Percentiles rank a stretch among this genome's conserved stretches.
These are phyloP conservation scores for Lentinula boryana DNA, from an alignment of 768 basidiomycete genomes.

Conservation along the genomic window DNA sequence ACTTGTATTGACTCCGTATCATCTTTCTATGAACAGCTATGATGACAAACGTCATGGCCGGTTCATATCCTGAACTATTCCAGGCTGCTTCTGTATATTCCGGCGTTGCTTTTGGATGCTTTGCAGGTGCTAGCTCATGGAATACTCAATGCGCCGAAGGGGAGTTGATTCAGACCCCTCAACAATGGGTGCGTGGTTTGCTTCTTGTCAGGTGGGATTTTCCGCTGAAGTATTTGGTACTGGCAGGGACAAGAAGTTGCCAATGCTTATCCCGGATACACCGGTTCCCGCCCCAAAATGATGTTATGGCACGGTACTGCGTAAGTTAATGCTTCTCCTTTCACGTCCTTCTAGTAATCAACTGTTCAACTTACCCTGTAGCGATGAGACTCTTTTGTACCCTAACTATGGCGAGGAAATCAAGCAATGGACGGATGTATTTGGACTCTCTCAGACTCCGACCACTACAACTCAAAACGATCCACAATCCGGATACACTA, in stretches of 20 bases:
- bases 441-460: slow-evolving; percentile 37
- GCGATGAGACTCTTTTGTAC: slow-evolving; percentile 43
- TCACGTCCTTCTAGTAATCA: background rate
- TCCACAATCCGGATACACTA: slow-evolving; percentile 40
- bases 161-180: slow-evolving; percentile 33
- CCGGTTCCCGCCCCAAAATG: slow-evolving; percentile 39
- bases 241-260: slow-evolving; percentile 37
- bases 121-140: slow-evolving; percentile 42
- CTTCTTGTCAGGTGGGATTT: background rate
- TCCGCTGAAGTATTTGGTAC: background rate
- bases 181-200: slow-evolving; percentile 35
- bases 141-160: slow-evolving; percentile 41
- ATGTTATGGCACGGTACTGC: slow-evolving; percentile 51
- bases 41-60: slow-evolving; percentile 55
- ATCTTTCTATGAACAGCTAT: slow-evolving; percentile 25
- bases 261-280: slow-evolving; percentile 45
- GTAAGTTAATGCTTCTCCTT: background rate
- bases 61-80: slow-evolving; percentile 49
- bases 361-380: background rate
- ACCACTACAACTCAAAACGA: slow-evolving; percentile 31
- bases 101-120: slow-evolving; percentile 51
- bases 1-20: background rate
- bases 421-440: slow-evolving; percentile 53
- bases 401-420: slow-evolving; percentile 46
- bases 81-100: slow-evolving; percentile 41